Evolutionary conservation across 148 eudicot genomes (phyloP).

Genomic region (Bassia scoparia): DNA sequence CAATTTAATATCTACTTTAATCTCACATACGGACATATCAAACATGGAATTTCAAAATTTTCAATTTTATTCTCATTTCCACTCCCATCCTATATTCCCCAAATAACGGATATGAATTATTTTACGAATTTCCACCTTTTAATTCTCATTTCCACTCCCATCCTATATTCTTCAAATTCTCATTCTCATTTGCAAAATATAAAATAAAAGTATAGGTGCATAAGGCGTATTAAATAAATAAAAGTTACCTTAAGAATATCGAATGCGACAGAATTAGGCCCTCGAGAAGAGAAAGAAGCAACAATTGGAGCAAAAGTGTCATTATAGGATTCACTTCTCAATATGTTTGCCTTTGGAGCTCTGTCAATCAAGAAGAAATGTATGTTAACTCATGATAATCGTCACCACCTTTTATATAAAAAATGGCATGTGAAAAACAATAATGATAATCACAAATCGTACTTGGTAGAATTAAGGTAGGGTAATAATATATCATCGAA

Average conservation of each 20-base stretch:
- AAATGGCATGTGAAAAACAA: no score
- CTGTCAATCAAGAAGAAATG: constrained; percentile 4
- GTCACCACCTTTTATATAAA: background rate
- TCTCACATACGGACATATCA: no score
- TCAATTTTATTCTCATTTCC: no score
- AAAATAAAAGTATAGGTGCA: background rate
- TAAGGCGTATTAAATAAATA: no score
- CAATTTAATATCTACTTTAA: no score
- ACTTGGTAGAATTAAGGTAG: constrained; percentile 33
- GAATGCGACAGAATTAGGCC: constrained; percentile 30
- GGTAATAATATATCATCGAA: constrained; percentile 6
- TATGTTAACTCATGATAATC: background rate
- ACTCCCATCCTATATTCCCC: no score
- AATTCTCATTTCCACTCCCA: no score
- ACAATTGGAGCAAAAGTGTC: constrained; percentile 36
- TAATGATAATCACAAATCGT: background rate
- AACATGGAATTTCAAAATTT: no score
- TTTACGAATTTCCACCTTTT: no score
- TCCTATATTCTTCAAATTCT: no score
- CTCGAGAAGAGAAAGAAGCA: constrained; percentile 36
- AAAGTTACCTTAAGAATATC: constrained; percentile 33
- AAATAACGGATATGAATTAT: no score
- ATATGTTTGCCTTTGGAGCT: constrained; percentile 25
- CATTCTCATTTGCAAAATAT: no score
- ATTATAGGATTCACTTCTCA: constrained; percentile 27